phyloP scores from a whole-genome alignment of 1,284 basidiomycete genomes.

The Apiotrichum gracile region DNA sequence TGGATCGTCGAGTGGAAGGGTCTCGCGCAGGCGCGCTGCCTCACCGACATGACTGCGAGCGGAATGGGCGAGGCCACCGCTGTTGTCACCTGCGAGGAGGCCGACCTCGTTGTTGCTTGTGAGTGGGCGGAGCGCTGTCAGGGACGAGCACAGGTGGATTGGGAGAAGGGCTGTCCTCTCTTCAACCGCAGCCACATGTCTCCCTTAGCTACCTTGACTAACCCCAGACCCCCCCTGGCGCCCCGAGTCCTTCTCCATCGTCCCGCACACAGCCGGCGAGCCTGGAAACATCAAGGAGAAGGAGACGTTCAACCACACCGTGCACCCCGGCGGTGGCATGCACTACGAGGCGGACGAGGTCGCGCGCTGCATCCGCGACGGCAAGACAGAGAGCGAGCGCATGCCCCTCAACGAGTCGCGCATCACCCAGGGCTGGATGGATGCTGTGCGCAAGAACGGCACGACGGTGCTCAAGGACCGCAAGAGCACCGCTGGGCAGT shows the following conservation, averaged over 20 bases:
- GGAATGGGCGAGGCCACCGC: constrained; percentile 25
- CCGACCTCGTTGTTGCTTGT: constrained; percentile 26
- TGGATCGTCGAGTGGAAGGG: constrained; percentile 66
- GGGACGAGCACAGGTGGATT: no score
- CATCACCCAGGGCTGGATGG: constrained; percentile 72
- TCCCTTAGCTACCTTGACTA: no score
- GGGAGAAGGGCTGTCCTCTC: no score
- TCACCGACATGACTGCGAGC: constrained; percentile 28
- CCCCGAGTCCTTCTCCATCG: constrained; percentile 26
- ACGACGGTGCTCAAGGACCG: constrained; percentile 31
- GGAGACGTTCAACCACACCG: constrained; percentile 53
- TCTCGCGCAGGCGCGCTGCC: constrained; percentile 30
- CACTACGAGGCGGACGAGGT: constrained; percentile 57
- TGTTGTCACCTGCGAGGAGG: constrained; percentile 36
- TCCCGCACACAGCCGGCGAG: constrained; percentile 50
- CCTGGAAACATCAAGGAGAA: constrained; percentile 42
- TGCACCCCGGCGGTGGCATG: constrained; percentile 51
- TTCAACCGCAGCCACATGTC: no score
- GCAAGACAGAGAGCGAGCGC: constrained; percentile 63
- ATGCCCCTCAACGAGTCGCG: constrained; percentile 73
- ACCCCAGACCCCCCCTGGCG: constrained; percentile 30
- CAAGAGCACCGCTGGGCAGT: constrained; percentile 26
- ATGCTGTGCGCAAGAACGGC: constrained; percentile 56
- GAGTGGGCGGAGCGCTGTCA: no score
- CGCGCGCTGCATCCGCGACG: constrained; percentile 67